phyloP scores from a whole-genome alignment of 2,329 filamentous ascomycete species.

The Neonectria sp. region DNA sequence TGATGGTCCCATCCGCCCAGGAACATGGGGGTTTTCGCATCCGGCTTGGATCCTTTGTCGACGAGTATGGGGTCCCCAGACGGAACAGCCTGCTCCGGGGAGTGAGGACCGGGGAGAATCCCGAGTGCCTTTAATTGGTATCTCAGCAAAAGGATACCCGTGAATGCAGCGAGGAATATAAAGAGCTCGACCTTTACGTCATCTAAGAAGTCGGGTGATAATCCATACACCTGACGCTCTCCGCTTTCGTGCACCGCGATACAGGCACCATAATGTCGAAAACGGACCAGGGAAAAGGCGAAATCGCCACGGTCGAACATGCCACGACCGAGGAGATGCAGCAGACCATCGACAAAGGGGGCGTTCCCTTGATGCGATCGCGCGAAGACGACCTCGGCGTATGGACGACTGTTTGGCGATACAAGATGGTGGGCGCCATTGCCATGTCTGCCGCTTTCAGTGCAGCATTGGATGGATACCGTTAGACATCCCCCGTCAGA shows the following conservation, averaged over 20 bases:
- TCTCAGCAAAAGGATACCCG: not conserved
- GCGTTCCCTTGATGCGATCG: constrained; percentile 51
- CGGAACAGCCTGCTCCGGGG: not conserved
- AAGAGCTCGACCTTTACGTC: not conserved
- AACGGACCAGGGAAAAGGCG: constrained; percentile 21
- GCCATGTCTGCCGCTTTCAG: constrained; percentile 59
- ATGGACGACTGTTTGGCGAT: constrained; percentile 54
- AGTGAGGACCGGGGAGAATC: not conserved
- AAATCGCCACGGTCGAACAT: constrained; percentile 34
- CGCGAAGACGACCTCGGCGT: constrained; percentile 55
- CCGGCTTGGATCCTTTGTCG: not conserved
- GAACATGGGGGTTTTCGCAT: not conserved
- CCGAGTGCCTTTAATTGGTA: not conserved
- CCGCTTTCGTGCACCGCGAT: not conserved
- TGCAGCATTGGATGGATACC: constrained; percentile 60
- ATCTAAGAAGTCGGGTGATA: not conserved
- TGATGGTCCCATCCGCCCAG: not conserved
- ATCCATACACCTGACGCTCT: not conserved
- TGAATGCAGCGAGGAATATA: not conserved
- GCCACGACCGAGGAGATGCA: constrained; percentile 17
- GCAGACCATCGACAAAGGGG: constrained; percentile 18
- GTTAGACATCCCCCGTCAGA: constrained; percentile 15
- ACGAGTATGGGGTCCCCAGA: not conserved
- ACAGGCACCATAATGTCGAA: not conserved
- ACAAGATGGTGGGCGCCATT: constrained; percentile 53